phyloP scores from a whole-genome alignment of 495 filamentous ascomycete genomes.

The Letharia lupina region DNA sequence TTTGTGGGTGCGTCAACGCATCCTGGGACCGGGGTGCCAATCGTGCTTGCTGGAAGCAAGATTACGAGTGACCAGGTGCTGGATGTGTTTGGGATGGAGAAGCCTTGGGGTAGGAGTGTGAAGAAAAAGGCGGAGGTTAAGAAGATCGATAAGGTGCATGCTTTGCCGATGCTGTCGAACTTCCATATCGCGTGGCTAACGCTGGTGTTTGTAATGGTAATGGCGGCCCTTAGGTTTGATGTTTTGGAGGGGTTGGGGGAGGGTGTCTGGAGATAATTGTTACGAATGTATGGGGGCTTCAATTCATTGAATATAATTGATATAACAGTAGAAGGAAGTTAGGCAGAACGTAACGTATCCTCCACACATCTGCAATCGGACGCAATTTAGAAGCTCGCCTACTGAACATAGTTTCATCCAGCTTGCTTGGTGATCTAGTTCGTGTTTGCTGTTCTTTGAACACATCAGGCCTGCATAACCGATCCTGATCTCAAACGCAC shows the following conservation, averaged over 20 bases:
- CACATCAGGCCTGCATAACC: neutral
- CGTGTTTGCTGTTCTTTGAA: neutral
- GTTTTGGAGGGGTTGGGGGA: slow-evolving; percentile 12
- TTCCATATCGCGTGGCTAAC: slow-evolving; percentile 23
- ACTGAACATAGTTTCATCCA: neutral
- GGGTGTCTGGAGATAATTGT: slow-evolving; percentile 12
- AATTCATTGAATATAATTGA: neutral
- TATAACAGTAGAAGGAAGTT: neutral
- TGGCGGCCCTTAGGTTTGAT: slow-evolving; percentile 9
- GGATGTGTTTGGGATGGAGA: slow-evolving; percentile 24
- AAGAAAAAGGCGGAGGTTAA: slow-evolving; percentile 14
- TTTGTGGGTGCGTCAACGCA: slow-evolving; percentile 66
- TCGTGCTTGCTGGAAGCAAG: slow-evolving; percentile 55
- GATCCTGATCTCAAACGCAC: neutral
- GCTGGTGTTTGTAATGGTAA: slow-evolving; percentile 13
- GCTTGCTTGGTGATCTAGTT: neutral
- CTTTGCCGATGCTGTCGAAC: slow-evolving; percentile 25
- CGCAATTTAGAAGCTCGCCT: neutral
- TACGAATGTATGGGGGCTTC: neutral
- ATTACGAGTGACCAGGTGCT: slow-evolving; percentile 52
- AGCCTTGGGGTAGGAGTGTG: slow-evolving; percentile 19
- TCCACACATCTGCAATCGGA: neutral
- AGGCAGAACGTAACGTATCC: neutral
- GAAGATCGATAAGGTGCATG: slow-evolving; percentile 25
- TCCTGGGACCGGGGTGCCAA: slow-evolving; percentile 65